Conservation (phyloP, 768 basidiomycete genomes). For the Boletus rubescentipes region DNA sequence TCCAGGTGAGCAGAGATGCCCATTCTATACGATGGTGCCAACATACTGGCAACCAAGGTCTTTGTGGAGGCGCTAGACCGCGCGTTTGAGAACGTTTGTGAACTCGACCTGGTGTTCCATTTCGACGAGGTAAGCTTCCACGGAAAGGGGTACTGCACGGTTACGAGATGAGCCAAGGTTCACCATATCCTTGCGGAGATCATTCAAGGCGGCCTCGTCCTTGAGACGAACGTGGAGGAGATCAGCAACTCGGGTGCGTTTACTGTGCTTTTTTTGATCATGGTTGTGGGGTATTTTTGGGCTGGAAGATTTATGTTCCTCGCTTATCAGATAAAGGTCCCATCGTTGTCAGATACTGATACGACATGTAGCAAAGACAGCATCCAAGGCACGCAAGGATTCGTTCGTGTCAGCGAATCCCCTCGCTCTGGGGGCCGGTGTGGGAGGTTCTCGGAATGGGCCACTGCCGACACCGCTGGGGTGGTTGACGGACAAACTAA, state of each 20-base stretch:
- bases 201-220: slow-evolving; percentile 93
- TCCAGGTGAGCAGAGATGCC: slow-evolving; percentile 64
- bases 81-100: slow-evolving; percentile 97
- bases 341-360: slow-evolving; percentile 13
- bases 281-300: slow-evolving; percentile 3
- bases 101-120: slow-evolving; percentile 96
- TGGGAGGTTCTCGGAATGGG: slow-evolving; percentile 60
- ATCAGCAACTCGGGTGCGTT: slow-evolving; percentile 68
- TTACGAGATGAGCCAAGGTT: slow-evolving; percentile 44
- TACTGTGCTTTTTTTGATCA: not conserved
- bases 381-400: slow-evolving; percentile 70
- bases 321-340: not conserved
- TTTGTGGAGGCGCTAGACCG: slow-evolving; percentile 96
- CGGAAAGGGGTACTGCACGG: not conserved
- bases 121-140: slow-evolving; percentile 81
- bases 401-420: slow-evolving; percentile 83
- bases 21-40: not conserved
- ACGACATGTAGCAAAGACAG: slow-evolving; percentile 55
- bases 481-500: slow-evolving; percentile 75
- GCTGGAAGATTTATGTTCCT: not conserved
- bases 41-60: slow-evolving; percentile 46
- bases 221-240: slow-evolving; percentile 92
- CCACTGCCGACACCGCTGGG: slow-evolving; percentile 69
- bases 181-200: slow-evolving; percentile 96
- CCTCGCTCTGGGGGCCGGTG: slow-evolving; percentile 63